phyloP scores from a whole-genome alignment of 2,329 filamentous ascomycete genomes.

The Penicillium sp. region DNA sequence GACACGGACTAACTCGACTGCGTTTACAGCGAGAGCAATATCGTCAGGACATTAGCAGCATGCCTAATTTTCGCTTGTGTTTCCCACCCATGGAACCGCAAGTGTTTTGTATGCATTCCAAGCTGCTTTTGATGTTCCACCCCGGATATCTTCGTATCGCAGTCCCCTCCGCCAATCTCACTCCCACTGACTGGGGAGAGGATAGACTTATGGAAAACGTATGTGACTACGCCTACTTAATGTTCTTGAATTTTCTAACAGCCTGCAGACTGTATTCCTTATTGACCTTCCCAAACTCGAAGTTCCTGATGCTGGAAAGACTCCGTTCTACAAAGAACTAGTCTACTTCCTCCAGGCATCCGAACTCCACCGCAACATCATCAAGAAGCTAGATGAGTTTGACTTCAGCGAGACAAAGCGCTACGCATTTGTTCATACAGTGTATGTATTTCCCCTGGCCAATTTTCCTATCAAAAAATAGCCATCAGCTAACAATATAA shows the following conservation, averaged over 20 bases:
- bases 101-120: conserved; percentile 83
- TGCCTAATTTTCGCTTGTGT: conserved; percentile 62
- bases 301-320: conserved; percentile 32
- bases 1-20: not conserved
- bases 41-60: conserved; percentile 41
- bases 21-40: conserved; percentile 39
- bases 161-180: conserved; percentile 83
- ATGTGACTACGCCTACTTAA: conserved; percentile 24
- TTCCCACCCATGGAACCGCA: conserved; percentile 78
- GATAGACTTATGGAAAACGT: conserved; percentile 77
- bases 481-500: conserved; percentile 29
- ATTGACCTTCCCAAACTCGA: conserved; percentile 72
- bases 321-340: conserved; percentile 68
- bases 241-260: conserved; percentile 12
- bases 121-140: conserved; percentile 87
- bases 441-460: conserved; percentile 54
- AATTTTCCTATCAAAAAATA: not conserved
- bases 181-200: conserved; percentile 87
- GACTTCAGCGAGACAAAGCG: conserved; percentile 73
- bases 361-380: conserved; percentile 62
- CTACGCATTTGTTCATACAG: conserved; percentile 80
- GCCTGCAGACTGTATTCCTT: conserved; percentile 70
- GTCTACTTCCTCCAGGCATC: conserved; percentile 68
- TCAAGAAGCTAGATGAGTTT: conserved; percentile 70
- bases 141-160: conserved; percentile 71